Conservation (phyloP, 345 rosid species). For the Hibiscus tridactylites region DNA sequence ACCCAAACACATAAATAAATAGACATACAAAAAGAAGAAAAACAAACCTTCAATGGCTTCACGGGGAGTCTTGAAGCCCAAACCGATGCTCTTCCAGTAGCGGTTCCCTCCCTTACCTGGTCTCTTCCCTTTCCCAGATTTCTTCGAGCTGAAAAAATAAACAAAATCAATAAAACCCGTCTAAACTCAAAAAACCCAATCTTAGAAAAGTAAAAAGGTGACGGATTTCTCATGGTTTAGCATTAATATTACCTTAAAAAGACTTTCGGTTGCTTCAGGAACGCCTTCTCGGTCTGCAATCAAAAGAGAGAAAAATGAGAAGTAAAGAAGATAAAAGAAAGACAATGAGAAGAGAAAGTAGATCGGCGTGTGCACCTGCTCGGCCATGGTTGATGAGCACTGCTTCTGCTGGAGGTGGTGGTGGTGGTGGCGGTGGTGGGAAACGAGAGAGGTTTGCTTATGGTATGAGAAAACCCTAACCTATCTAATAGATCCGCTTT, state of each 20-base stretch:
- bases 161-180: slow-evolving; percentile 8
- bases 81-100: slow-evolving; percentile 79
- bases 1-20: not conserved
- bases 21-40: not conserved
- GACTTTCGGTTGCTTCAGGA: slow-evolving; percentile 59
- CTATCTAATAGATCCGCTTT: not conserved
- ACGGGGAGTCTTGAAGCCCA: slow-evolving; percentile 91
- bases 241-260: slow-evolving; percentile 32
- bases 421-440: not conserved
- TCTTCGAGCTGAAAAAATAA: slow-evolving; percentile 54
- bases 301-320: not conserved
- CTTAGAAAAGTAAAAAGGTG: not conserved
- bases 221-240: not conserved
- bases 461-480: not conserved
- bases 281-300: slow-evolving; percentile 53
- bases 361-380: not conserved
- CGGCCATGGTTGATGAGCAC: slow-evolving; percentile 1
- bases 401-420: not conserved
- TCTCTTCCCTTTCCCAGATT: slow-evolving; percentile 74
- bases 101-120: slow-evolving; percentile 95
- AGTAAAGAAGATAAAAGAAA: not conserved
- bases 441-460: not conserved
- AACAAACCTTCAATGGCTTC: slow-evolving; percentile 74
- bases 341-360: not conserved
- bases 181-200: not conserved